Evolutionary conservation across 2,329 filamentous ascomycete genomes (phyloP).

Genomic region (Fusarium lyarnte): DNA sequence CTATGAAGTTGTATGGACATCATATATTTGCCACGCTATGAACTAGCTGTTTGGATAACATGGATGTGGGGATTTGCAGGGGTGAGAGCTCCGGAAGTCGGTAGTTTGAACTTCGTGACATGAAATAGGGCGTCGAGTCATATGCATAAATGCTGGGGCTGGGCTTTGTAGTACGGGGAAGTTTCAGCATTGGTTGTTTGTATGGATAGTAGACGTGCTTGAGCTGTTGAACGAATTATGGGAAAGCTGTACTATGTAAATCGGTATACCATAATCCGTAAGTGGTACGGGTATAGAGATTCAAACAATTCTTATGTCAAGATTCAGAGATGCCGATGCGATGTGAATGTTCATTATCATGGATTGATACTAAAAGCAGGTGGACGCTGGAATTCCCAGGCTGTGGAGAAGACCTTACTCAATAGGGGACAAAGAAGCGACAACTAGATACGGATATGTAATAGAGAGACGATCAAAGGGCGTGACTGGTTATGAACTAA

Average conservation of each 20-base stretch:
- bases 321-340: background rate
- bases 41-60: background rate
- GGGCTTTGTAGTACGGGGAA: background rate
- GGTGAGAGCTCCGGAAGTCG: background rate
- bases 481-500: conserved; percentile 1
- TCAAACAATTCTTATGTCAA: background rate
- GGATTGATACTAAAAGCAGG: background rate
- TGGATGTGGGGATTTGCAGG: background rate
- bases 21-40: background rate
- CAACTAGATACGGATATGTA: conserved; percentile 5
- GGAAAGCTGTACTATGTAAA: background rate
- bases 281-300: background rate
- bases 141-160: background rate
- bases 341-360: background rate
- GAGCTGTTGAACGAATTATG: background rate
- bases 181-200: background rate
- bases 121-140: conserved; percentile 16
- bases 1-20: conserved; percentile 9
- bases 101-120: conserved; percentile 11
- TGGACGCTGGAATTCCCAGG: background rate
- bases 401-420: conserved; percentile 21
- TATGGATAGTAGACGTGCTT: background rate
- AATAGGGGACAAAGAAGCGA: conserved; percentile 22
- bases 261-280: background rate
- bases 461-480: conserved; percentile 2